phyloP scores from a whole-genome alignment of 805 yeast species.

The Priceomyces haplophilus region DNA sequence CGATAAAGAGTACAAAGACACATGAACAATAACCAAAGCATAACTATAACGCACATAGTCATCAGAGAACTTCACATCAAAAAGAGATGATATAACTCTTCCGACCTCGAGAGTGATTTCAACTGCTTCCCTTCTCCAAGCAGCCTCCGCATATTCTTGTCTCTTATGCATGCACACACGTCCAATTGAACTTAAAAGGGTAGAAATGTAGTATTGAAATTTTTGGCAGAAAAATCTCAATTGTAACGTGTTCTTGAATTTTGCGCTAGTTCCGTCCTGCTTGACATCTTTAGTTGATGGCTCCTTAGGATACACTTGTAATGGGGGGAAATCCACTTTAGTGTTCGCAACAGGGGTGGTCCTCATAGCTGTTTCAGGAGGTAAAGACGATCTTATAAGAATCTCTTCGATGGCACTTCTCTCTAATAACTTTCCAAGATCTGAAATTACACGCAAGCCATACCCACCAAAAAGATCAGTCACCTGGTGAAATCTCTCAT shows the following conservation, averaged over 20 bases:
- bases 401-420: constrained; percentile 59
- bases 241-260: constrained; percentile 60
- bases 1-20: constrained; percentile 37
- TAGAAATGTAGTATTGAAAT: constrained; percentile 44
- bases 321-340: constrained; percentile 33
- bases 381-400: constrained; percentile 46
- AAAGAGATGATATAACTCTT: constrained; percentile 21
- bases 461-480: constrained; percentile 37
- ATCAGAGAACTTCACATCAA: constrained; percentile 19
- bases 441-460: constrained; percentile 41
- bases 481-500: constrained; percentile 41
- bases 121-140: constrained; percentile 41
- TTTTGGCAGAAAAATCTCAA: constrained; percentile 50
- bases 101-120: constrained; percentile 35
- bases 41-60: constrained; percentile 22
- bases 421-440: constrained; percentile 46
- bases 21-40: constrained; percentile 32
- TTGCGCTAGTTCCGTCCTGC: constrained; percentile 50
- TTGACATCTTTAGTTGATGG: constrained; percentile 31
- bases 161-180: constrained; percentile 47
- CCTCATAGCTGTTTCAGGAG: constrained; percentile 43
- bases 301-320: constrained; percentile 43
- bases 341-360: constrained; percentile 33
- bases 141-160: constrained; percentile 37
- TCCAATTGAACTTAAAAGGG: constrained; percentile 42